Evolutionary conservation across 2,329 filamentous ascomycete genomes (phyloP).

Genomic region (Fusarium anguioides): DNA sequence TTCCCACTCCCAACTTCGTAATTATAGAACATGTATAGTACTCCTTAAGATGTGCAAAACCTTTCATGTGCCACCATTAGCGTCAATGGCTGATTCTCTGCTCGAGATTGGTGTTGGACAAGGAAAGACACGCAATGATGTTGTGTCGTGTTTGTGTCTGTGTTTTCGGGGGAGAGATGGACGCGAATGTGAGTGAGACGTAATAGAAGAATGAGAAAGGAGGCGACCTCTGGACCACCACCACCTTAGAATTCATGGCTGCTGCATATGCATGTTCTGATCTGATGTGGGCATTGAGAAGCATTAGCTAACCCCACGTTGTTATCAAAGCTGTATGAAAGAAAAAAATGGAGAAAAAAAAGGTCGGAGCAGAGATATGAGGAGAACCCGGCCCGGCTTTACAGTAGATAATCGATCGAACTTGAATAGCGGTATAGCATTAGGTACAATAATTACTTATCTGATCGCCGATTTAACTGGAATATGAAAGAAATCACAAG

Average conservation of each 20-base stretch:
- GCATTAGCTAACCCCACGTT: constrained; percentile 28
- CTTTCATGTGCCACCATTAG: neutral
- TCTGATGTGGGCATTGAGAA: neutral
- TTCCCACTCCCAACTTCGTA: constrained; percentile 8
- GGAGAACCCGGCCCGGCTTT: constrained; percentile 29
- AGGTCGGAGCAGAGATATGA: constrained; percentile 13
- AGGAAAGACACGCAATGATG: constrained; percentile 14
- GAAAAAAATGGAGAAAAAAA: too few species aligned
- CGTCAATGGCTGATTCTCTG: constrained; percentile 7
- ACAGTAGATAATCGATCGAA: neutral
- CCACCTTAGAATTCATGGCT: constrained; percentile 6
- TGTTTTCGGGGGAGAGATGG: neutral
- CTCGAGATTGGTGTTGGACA: constrained; percentile 6
- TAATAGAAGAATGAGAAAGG: constrained; percentile 12
- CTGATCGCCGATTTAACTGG: neutral
- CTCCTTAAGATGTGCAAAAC: neutral
- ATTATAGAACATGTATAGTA: too few species aligned
- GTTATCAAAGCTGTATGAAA: constrained; percentile 13
- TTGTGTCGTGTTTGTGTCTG: constrained; percentile 2
- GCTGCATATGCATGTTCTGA: constrained; percentile 23
- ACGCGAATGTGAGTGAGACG: constrained; percentile 15
- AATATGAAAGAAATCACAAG: too few species aligned
- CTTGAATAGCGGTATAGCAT: neutral
- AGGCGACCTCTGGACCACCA: constrained; percentile 11
- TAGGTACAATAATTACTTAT: too few species aligned